Percentiles rank a stretch among this genome's conserved stretches.
phyloP scores from a whole-genome alignment of 345 rosid species.

The Rubroshorea leprosula region DNA sequence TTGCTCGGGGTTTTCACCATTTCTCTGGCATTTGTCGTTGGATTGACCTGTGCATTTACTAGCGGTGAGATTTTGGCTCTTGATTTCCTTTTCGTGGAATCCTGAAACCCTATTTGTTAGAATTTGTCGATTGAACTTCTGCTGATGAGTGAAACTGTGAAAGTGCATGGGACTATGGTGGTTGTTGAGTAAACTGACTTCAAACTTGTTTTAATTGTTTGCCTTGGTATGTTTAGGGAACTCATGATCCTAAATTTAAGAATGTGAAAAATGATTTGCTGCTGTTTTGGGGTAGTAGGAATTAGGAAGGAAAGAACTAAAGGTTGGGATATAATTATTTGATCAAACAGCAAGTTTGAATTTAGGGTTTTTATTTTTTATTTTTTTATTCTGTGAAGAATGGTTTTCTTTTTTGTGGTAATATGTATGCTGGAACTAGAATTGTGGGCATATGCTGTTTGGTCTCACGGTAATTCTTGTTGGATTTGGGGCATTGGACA shows the following conservation, averaged over 20 bases:
- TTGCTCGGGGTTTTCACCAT: slow-evolving; percentile 74
- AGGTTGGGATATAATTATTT: no score
- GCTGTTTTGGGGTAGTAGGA: background rate
- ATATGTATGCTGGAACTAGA: no score
- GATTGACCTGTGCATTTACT: slow-evolving; percentile 86
- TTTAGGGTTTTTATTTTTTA: no score
- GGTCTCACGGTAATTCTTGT: no score
- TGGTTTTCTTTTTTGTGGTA: no score
- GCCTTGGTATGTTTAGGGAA: background rate
- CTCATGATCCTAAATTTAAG: background rate
- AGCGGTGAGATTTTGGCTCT: slow-evolving; percentile 32
- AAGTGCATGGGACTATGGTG: background rate
- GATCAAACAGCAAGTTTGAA: no score
- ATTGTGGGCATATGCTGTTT: no score
- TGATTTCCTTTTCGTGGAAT: background rate
- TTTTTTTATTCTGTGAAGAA: no score
- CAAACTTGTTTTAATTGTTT: background rate
- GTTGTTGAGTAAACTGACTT: background rate
- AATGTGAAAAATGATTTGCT: background rate
- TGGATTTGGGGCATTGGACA: no score
- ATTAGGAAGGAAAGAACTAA: no score
- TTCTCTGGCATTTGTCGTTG: slow-evolving; percentile 66
- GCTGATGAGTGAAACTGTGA: background rate
- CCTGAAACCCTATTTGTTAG: background rate
- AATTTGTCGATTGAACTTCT: background rate